Percentiles rank a stretch among this genome's conserved stretches.
These are phyloP conservation scores for Pestalotiopsis sp. DNA, from an alignment of 2,329 filamentous ascomycete genomes.

Conservation along the genomic window DNA sequence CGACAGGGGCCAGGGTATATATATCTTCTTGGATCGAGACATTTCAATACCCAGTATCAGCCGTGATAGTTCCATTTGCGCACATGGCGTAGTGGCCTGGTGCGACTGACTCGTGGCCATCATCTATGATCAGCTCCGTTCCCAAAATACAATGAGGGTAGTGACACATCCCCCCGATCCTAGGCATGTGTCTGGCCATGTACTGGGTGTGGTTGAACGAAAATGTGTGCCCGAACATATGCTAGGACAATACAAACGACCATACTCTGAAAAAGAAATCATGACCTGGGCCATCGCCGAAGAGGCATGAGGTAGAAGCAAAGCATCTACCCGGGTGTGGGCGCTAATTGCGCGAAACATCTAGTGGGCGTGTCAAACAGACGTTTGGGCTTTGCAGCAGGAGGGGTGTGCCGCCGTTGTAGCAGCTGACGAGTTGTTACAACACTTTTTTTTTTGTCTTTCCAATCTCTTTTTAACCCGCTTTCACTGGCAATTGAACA, in stretches of 20 bases:
- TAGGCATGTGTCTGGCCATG: too few species aligned
- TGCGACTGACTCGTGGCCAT: not conserved
- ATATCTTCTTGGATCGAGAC: not conserved
- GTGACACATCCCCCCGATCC: too few species aligned
- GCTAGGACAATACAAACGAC: too few species aligned
- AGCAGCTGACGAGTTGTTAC: not conserved
- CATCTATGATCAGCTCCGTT: not conserved
- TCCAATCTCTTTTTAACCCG: too few species aligned
- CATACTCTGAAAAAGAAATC: too few species aligned
- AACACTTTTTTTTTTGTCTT: not conserved
- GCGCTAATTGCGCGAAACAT: not conserved
- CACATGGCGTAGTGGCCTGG: not conserved
- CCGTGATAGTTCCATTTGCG: not conserved
- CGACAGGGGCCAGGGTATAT: not conserved
- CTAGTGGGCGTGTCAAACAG: not conserved
- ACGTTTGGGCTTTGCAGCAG: not conserved
- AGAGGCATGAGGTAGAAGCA: too few species aligned
- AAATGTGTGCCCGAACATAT: too few species aligned
- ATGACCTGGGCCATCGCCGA: too few species aligned
- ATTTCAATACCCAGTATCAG: not conserved
- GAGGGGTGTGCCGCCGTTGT: not conserved
- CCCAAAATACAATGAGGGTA: not conserved
- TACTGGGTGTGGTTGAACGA: too few species aligned
- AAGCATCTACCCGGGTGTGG: not conserved
- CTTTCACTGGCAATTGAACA: too few species aligned